These are phyloP conservation scores for Blastomyces emzantsi DNA, from an alignment of 2,329 filamentous ascomycete species.

Conservation along the genomic window DNA sequence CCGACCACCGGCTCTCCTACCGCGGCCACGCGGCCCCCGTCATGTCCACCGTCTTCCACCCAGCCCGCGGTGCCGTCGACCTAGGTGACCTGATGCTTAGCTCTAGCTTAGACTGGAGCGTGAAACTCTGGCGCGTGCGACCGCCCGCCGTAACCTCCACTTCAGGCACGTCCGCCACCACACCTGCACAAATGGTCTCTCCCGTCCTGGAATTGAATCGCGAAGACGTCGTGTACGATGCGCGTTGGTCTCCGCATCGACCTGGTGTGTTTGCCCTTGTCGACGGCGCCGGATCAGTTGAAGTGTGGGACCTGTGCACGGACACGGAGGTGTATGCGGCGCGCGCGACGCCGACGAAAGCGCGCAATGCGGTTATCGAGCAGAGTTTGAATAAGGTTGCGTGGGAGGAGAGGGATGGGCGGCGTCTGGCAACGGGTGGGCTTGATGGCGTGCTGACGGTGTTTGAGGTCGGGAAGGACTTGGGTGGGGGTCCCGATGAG, in stretches of 20 bases:
- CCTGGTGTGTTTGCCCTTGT: slow-evolving; percentile 92
- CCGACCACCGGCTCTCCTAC: slow-evolving; percentile 82
- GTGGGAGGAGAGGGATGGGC: slow-evolving; percentile 87
- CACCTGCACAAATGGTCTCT: slow-evolving; percentile 45
- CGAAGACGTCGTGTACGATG: slow-evolving; percentile 95
- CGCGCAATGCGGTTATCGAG: slow-evolving; percentile 57
- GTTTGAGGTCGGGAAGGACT: slow-evolving; percentile 71
- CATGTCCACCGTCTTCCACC: slow-evolving; percentile 94
- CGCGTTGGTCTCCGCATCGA: slow-evolving; percentile 87
- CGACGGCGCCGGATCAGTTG: slow-evolving; percentile 82
- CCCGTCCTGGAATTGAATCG: slow-evolving; percentile 85
- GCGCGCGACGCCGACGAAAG: slow-evolving; percentile 60
- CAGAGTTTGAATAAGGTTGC: slow-evolving; percentile 89
- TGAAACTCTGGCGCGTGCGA: slow-evolving; percentile 92
- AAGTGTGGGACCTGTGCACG: slow-evolving; percentile 89
- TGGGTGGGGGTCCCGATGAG: slow-evolving; percentile 72
- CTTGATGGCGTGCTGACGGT: slow-evolving; percentile 85
- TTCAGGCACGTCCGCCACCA: slow-evolving; percentile 24
- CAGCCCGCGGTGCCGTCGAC: slow-evolving; percentile 82
- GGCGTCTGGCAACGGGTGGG: slow-evolving; percentile 78
- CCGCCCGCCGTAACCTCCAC: slow-evolving; percentile 35
- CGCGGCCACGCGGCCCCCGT: slow-evolving; percentile 86
- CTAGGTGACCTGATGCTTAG: slow-evolving; percentile 87
- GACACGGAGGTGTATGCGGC: slow-evolving; percentile 89
- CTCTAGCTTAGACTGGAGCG: slow-evolving; percentile 92